Percentiles rank a stretch among this genome's conserved stretches.
These are phyloP conservation scores for Saccharomyces pastorianus DNA, from an alignment of 1,139 yeast genomes.

Conservation along the genomic window DNA sequence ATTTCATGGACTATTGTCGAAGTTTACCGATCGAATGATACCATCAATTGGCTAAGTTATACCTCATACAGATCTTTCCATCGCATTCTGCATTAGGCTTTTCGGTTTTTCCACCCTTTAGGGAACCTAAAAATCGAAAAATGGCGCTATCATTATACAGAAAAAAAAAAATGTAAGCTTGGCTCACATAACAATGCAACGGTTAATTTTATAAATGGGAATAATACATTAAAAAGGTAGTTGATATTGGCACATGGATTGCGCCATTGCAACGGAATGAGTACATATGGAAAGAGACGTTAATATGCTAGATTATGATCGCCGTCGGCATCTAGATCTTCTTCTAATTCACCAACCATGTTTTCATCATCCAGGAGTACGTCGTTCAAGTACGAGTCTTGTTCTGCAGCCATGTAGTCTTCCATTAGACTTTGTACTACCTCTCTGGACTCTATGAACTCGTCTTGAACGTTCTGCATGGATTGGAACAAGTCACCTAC, in stretches of 20 bases:
- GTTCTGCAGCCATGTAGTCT: constrained; percentile 61
- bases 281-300: background rate
- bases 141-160: background rate
- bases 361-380: constrained; percentile 32
- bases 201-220: background rate
- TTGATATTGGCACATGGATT: background rate
- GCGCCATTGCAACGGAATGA: background rate
- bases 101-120: background rate
- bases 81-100: background rate
- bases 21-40: background rate
- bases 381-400: constrained; percentile 41
- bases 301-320: background rate
- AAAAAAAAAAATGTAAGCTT: background rate
- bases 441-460: constrained; percentile 75
- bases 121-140: background rate
- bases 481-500: constrained; percentile 42
- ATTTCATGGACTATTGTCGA: background rate
- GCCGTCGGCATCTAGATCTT: constrained; percentile 29
- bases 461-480: constrained; percentile 49
- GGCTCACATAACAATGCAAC: background rate
- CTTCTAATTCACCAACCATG: constrained; percentile 28
- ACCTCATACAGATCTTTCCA: background rate
- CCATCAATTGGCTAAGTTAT: background rate
- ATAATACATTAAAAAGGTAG: background rate
- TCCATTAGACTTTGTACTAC: constrained; percentile 59